A percentile compares a stretch with the other conserved stretches of the same genome.
phyloP scores from a whole-genome alignment of 805 yeast genomes.

The Teunomyces barrocoloradensis region DNA sequence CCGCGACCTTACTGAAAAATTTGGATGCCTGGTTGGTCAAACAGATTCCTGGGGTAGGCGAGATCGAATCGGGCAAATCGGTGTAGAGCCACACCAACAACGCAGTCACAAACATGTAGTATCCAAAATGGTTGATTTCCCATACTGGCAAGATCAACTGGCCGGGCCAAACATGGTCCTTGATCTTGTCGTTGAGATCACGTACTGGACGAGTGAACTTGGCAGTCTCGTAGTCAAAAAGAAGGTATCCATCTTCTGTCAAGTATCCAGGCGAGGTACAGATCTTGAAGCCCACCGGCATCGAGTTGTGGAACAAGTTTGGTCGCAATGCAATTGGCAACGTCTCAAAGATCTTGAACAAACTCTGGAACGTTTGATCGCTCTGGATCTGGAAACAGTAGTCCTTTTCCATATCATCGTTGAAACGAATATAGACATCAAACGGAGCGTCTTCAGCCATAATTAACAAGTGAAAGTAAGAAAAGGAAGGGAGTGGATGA shows the following conservation, averaged over 20 bases:
- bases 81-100: slow-evolving; percentile 80
- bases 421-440: slow-evolving; percentile 74
- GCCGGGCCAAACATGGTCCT: slow-evolving; percentile 79
- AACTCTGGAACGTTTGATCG: slow-evolving; percentile 55
- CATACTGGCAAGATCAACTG: slow-evolving; percentile 80
- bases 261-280: slow-evolving; percentile 73
- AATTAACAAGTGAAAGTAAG: neutral
- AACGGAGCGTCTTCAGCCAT: slow-evolving; percentile 21
- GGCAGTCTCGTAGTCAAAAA: slow-evolving; percentile 63
- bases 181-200: slow-evolving; percentile 47
- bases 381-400: slow-evolving; percentile 78
- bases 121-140: slow-evolving; percentile 47
- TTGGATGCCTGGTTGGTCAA: slow-evolving; percentile 57
- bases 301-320: slow-evolving; percentile 61
- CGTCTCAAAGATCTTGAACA: slow-evolving; percentile 58
- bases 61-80: slow-evolving; percentile 83
- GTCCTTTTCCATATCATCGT: slow-evolving; percentile 81
- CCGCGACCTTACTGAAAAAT: slow-evolving; percentile 19
- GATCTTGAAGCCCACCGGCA: slow-evolving; percentile 64
- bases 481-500: neutral
- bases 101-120: slow-evolving; percentile 35
- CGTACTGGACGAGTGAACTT: slow-evolving; percentile 46
- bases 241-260: slow-evolving; percentile 77
- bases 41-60: slow-evolving; percentile 92
- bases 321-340: slow-evolving; percentile 82